Conservation (phyloP, 257 asterid species). For the Buddleja alternifolia region DNA sequence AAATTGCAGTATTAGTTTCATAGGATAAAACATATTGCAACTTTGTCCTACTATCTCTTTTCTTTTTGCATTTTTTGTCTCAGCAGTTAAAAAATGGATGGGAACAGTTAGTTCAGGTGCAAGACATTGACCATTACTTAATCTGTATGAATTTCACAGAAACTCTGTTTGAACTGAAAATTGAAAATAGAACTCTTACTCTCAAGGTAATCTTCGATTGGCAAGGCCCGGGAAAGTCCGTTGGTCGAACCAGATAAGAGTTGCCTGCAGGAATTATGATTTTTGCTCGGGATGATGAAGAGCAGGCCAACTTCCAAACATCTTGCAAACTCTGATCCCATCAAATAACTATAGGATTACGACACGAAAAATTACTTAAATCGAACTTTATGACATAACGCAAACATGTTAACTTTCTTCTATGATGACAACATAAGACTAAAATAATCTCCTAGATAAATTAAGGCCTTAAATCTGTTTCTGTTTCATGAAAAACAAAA, state of each 20-base stretch:
- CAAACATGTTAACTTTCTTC: constrained; percentile 36
- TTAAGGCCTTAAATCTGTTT: too few species aligned
- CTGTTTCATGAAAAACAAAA: too few species aligned
- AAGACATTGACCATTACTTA: too few species aligned
- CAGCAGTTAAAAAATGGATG: too few species aligned
- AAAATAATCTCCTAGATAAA: background rate
- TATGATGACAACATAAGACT: background rate
- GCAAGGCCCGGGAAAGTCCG: constrained; percentile 77
- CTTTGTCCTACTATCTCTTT: too few species aligned
- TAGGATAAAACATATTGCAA: too few species aligned
- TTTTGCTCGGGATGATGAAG: constrained; percentile 38
- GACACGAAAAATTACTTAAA: background rate
- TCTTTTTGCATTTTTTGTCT: too few species aligned
- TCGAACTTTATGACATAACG: constrained; percentile 35
- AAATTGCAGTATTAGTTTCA: too few species aligned
- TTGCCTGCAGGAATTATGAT: constrained; percentile 55
- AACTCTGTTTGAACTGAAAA: too few species aligned
- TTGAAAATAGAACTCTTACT: constrained; percentile 41
- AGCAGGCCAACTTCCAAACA: constrained; percentile 72
- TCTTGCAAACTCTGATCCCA: constrained; percentile 52
- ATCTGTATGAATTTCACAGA: too few species aligned
- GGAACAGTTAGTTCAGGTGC: too few species aligned
- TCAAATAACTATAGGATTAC: constrained; percentile 29
- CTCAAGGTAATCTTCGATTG: constrained; percentile 56
- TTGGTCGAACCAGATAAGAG: constrained; percentile 50